Conservation (phyloP, 2,329 filamentous ascomycete genomes). For the Clonostachys byssicola region DNA sequence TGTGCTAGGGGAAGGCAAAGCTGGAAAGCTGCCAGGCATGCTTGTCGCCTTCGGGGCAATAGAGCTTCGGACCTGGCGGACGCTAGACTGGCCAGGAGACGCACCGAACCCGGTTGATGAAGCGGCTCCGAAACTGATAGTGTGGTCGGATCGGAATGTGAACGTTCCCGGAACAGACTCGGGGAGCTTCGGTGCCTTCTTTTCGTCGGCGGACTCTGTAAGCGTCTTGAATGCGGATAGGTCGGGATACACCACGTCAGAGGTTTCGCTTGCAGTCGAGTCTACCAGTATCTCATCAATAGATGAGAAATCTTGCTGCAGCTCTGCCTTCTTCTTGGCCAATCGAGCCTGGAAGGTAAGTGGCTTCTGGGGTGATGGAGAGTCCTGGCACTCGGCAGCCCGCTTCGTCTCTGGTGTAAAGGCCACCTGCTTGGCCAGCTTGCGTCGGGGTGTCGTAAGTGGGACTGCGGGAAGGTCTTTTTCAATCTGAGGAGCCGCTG, state of each 20-base stretch:
- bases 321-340: conserved; percentile 12
- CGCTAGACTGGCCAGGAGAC: conserved; percentile 53
- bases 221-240: conserved; percentile 36
- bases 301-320: not conserved
- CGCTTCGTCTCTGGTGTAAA: conserved; percentile 70
- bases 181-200: conserved; percentile 14
- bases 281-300: conserved; percentile 16
- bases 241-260: conserved; percentile 44
- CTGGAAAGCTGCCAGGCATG: conserved; percentile 55
- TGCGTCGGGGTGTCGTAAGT: conserved; percentile 64
- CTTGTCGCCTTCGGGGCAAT: conserved; percentile 25
- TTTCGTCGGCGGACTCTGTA: conserved; percentile 10
- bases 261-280: conserved; percentile 2
- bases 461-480: conserved; percentile 48
- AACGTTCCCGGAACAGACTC: conserved; percentile 52
- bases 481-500: conserved; percentile 29
- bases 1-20: conserved; percentile 14
- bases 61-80: conserved; percentile 56
- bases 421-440: conserved; percentile 67
- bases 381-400: conserved; percentile 36
- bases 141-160: conserved; percentile 63
- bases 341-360: conserved; percentile 36
- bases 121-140: conserved; percentile 49
- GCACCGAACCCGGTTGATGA: conserved; percentile 50
- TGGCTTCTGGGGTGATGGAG: conserved; percentile 53